Base-by-base conservation (phyloP, 106 monocot genomes). In the Alisma plantagoaquatica region DNA sequence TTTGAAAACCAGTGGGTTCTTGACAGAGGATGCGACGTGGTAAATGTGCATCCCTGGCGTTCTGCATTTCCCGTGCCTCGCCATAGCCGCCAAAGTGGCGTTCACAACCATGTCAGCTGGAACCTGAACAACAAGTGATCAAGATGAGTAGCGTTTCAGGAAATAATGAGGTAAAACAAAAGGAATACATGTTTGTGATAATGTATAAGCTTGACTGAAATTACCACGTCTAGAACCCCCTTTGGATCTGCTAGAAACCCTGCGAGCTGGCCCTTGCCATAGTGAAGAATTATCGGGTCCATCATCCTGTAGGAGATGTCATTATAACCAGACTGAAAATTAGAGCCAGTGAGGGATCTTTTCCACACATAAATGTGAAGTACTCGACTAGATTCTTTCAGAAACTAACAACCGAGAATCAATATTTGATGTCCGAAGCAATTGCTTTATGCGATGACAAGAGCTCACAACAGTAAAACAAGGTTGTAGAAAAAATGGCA, bases 71-170 rank as follows among this genome's bases (percentile, higher is more conserved):
- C 81, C 92, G 49, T 92, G 92, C 43, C 82, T 92, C 17, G 92
- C 79, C 67, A 92, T 92, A 19, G 92, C 73, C 15, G 82, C 92
- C 41, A 92, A 50, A 0, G 52, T 82, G 25, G 86, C 82, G 57
- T 86, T 92, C 38, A 92, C 92, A 1, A 92, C 92, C 92, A 92
- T 92, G 55, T 92, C 92, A 22, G 68, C 92, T 14, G 92, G 92
- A 10, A 92, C 69, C 69, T 69, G 27, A 21, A 10, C 12, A 7
- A 17, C 18, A 46, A 33, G 23, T 21, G 21, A 59, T 16, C 28
- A 44, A 32, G 29, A 1, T 2, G 29, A 32, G 31, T 25, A 23
- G 26, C 57, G 23, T 33, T 57, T 41, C 20, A 23, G 43, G 29
- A 27, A 59, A 27, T 27, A 59, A 15, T 10, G 32, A 11, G 10